These are phyloP conservation scores for Schizothecium vesticola DNA, from an alignment of 495 filamentous ascomycete species.

Conservation along the genomic window DNA sequence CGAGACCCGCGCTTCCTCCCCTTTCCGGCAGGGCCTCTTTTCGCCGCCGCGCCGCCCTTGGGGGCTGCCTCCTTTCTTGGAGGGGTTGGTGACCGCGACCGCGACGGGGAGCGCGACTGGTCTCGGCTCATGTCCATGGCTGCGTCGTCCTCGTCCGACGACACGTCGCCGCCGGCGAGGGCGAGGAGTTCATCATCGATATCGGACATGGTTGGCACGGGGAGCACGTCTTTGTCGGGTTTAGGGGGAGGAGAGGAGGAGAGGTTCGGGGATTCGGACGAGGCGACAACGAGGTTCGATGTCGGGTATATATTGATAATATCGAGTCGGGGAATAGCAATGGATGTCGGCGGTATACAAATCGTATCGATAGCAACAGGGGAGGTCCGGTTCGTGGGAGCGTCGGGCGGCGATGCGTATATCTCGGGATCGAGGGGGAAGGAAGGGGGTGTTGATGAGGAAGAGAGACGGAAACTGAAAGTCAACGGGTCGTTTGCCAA, in stretches of 20 bases:
- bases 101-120: constrained; percentile 25
- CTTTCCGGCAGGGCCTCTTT: constrained; percentile 46
- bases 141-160: constrained; percentile 47
- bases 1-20: constrained; percentile 32
- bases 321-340: background rate
- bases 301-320: background rate
- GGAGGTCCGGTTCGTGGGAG: background rate
- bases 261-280: constrained; percentile 1
- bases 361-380: background rate
- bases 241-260: background rate
- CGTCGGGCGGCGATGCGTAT: background rate
- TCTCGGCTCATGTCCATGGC: constrained; percentile 35
- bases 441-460: background rate
- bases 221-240: background rate
- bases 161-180: constrained; percentile 64
- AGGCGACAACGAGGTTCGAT: background rate
- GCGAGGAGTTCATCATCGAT: constrained; percentile 85
- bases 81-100: constrained; percentile 26
- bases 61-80: constrained; percentile 28
- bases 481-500: background rate
- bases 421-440: background rate
- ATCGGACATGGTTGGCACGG: constrained; percentile 51
- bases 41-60: constrained; percentile 34
- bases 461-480: background rate
- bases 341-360: background rate